Percentiles rank a stretch among this genome's conserved stretches.
These are phyloP conservation scores for Rhytidiadelphus loreus DNA, from an alignment of 225 moss, liverwort and hornwort species.

Conservation along the genomic window DNA sequence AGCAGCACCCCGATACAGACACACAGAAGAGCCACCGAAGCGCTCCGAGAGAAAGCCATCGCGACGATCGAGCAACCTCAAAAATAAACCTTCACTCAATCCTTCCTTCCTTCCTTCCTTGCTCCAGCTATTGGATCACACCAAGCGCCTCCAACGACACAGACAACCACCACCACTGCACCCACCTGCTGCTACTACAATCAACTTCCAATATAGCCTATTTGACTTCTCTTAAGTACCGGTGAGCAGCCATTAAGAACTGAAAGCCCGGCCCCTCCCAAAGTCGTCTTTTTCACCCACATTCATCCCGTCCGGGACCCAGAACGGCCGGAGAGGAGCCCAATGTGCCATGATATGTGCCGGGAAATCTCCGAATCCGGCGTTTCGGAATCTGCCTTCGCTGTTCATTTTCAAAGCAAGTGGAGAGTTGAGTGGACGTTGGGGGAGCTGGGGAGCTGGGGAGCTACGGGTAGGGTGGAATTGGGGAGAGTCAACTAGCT, in stretches of 20 bases:
- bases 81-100: neutral
- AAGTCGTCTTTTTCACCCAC: neutral
- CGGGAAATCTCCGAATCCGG: neutral
- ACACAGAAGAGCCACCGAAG: neutral
- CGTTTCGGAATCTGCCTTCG: accelerated
- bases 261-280: no score
- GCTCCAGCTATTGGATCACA: neutral
- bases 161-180: neutral
- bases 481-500: neutral
- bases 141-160: no score
- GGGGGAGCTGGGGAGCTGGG: neutral
- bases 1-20: neutral
- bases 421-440: neutral
- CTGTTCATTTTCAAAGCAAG: neutral
- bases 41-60: neutral
- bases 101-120: neutral
- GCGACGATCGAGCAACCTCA: no score
- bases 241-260: neutral
- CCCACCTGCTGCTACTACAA: neutral
- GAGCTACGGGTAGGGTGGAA: neutral
- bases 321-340: no score
- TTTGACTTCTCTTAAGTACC: constrained; percentile 8
- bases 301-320: no score
- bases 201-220: neutral
- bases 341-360: neutral